Evolutionary conservation across 1,284 basidiomycete species (phyloP).

Genomic region (Irpex rosettiformis): DNA sequence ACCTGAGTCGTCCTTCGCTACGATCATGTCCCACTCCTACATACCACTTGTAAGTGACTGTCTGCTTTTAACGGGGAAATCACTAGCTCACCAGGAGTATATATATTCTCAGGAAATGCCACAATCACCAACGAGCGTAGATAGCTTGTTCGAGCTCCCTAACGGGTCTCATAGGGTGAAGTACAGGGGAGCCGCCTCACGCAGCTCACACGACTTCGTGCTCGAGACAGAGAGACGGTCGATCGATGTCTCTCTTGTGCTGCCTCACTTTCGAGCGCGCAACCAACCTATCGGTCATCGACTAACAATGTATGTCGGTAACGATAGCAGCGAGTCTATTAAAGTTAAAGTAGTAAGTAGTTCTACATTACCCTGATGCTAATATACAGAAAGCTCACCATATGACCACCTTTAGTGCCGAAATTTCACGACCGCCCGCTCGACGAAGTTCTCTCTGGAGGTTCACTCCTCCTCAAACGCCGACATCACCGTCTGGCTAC

Average conservation of each 20-base stretch:
- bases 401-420: slow-evolving; percentile 55
- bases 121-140: slow-evolving; percentile 25
- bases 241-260: slow-evolving; percentile 60
- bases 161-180: slow-evolving; percentile 28
- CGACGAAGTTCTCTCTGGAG: slow-evolving; percentile 58
- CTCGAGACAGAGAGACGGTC: slow-evolving; percentile 47
- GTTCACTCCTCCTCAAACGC: slow-evolving; percentile 52
- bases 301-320: slow-evolving; percentile 61
- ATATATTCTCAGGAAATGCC: slow-evolving; percentile 11
- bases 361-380: not conserved
- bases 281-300: slow-evolving; percentile 67
- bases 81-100: not conserved
- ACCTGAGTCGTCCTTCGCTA: not conserved
- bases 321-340: slow-evolving; percentile 43
- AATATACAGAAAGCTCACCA: not conserved
- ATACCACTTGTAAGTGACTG: slow-evolving; percentile 7
- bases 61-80: not conserved
- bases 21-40: slow-evolving; percentile 11
- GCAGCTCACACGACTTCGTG: slow-evolving; percentile 53
- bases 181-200: slow-evolving; percentile 27
- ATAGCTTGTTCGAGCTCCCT: slow-evolving; percentile 27
- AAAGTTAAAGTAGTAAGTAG: slow-evolving; percentile 69
- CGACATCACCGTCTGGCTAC: slow-evolving; percentile 68
- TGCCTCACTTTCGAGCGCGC: slow-evolving; percentile 73
- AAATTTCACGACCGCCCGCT: slow-evolving; percentile 48